phyloP scores from a whole-genome alignment of 192 early-diverging fungal genomes.

The Linnemannia schmuckeri region DNA sequence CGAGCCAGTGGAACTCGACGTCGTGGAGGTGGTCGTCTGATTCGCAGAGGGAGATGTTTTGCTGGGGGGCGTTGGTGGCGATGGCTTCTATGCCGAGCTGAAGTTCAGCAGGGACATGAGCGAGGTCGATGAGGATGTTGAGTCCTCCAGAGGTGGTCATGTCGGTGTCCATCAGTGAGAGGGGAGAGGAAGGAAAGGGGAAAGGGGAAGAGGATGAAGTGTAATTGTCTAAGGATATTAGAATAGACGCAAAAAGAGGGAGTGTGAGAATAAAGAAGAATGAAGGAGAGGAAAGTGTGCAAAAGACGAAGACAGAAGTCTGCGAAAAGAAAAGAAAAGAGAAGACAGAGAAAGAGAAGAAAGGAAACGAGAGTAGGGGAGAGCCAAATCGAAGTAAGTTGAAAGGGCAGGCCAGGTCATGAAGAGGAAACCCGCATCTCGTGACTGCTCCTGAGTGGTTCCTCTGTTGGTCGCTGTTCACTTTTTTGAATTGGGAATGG shows the following conservation, averaged over 20 bases:
- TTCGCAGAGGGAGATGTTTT: slow-evolving; percentile 43
- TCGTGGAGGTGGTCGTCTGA: slow-evolving; percentile 43
- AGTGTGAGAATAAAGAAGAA: not conserved
- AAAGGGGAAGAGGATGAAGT: not conserved
- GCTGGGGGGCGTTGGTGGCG: slow-evolving; percentile 25
- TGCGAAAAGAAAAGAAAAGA: not conserved
- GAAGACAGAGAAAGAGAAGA: not conserved
- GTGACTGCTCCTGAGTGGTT: slow-evolving; percentile 4
- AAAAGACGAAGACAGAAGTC: not conserved
- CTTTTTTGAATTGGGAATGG: not conserved
- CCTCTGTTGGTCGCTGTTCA: not conserved
- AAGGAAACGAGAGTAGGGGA: not conserved
- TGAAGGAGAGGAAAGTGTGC: not conserved
- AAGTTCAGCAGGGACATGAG: slow-evolving; percentile 40
- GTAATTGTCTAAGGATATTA: not conserved
- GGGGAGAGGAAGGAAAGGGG: not conserved
- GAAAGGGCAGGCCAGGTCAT: not conserved
- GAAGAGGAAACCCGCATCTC: not conserved
- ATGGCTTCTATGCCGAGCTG: slow-evolving; percentile 42
- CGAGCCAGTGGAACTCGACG: slow-evolving; percentile 53
- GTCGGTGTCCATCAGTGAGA: slow-evolving; percentile 40
- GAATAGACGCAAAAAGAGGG: not conserved
- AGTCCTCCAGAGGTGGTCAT: slow-evolving; percentile 52
- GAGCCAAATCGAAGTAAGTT: not conserved
- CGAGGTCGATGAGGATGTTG: slow-evolving; percentile 48